Percentiles rank a stretch among this genome's conserved stretches.
Conservation (phyloP, 331 rosid species). For the Prunus yedoensis region DNA sequence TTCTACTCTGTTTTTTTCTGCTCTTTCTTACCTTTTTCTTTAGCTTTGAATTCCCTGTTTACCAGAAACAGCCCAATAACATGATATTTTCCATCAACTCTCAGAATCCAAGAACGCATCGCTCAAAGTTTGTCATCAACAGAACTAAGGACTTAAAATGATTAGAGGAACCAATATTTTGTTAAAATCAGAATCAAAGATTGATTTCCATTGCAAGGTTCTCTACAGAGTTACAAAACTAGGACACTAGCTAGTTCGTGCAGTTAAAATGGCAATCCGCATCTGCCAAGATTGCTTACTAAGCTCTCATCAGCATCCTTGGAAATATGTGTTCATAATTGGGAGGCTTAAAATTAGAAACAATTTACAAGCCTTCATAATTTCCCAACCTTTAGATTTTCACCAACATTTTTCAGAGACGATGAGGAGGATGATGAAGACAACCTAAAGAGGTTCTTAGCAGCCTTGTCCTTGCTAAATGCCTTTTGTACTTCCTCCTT, state of each 20-base stretch:
- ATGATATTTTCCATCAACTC: background rate
- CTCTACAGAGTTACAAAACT: background rate
- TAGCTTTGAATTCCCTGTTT: background rate
- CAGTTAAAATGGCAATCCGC: background rate
- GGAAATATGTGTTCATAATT: background rate
- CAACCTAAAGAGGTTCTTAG: conserved; percentile 22
- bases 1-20: background rate
- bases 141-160: no score
- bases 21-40: background rate
- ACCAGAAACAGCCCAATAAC: background rate
- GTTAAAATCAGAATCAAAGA: no score
- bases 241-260: background rate
- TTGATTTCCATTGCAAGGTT: background rate
- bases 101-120: background rate
- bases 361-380: conserved; percentile 12
- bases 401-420: conserved; percentile 21
- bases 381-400: conserved; percentile 24
- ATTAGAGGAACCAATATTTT: no score
- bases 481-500: conserved; percentile 50
- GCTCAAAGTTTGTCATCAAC: no score
- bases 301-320: background rate
- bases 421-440: conserved; percentile 39
- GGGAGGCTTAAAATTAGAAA: conserved; percentile 16
- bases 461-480: conserved; percentile 47
- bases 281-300: background rate